Conservation (phyloP, 345 rosid species). For the Dovyalis caffra region DNA sequence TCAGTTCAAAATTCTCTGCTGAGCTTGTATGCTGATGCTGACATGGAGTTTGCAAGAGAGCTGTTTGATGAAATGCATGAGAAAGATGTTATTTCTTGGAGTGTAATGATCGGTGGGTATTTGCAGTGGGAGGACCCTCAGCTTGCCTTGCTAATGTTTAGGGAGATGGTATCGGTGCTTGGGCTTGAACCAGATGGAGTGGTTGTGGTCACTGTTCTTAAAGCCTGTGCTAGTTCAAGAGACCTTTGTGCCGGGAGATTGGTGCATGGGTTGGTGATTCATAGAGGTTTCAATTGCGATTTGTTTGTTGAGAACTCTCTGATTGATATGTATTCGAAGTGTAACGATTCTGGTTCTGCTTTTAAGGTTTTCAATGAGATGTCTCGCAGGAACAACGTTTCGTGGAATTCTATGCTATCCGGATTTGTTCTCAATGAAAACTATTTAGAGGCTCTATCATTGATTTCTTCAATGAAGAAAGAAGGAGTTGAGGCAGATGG, state of each 20-base stretch:
- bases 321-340: conserved; percentile 67
- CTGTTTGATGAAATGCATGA: conserved; percentile 73
- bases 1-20: conserved; percentile 60
- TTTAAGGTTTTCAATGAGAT: conserved; percentile 43
- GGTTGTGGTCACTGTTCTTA: conserved; percentile 50
- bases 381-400: conserved; percentile 42
- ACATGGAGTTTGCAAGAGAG: conserved; percentile 34
- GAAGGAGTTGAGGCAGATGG: conserved; percentile 44
- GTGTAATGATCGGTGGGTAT: conserved; percentile 56
- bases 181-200: conserved; percentile 48
- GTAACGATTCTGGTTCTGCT: conserved; percentile 46
- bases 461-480: conserved; percentile 44
- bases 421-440: conserved; percentile 51
- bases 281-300: conserved; percentile 48
- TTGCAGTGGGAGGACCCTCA: conserved; percentile 39
- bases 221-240: conserved; percentile 43
- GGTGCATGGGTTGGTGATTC: conserved; percentile 48
- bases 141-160: conserved; percentile 45
- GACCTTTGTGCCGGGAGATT: conserved; percentile 43
- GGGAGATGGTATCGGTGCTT: conserved; percentile 41
- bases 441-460: conserved; percentile 41
- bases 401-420: conserved; percentile 66
- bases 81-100: conserved; percentile 68
- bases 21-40: conserved; percentile 31
- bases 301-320: conserved; percentile 54